Base-by-base conservation (phyloP, 1,284 basidiomycete species). In the Fomitopsis palustris region DNA sequence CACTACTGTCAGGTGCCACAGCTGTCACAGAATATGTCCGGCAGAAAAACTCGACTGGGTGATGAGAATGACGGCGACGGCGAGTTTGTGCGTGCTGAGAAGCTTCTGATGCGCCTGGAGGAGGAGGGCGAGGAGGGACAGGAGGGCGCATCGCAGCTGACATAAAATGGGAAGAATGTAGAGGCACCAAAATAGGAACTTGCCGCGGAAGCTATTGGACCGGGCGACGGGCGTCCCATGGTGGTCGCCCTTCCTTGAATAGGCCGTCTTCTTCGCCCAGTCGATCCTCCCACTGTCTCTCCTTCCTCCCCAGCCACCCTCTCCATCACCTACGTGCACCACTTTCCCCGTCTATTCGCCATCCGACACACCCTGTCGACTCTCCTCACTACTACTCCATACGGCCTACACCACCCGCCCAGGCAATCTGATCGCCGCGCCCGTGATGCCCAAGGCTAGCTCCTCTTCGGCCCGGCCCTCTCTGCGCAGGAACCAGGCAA, bases 401-500 rank as follows among this genome's bases (percentile, higher is more conserved):
- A 27, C 38, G 19, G 17, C 45, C 14, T 21, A 29, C 17, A 16
- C 45, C 56, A 27, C 51, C 47, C 29, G 27, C 43, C 43, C 8
- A 25, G 23, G 21, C 10, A 27, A 45, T 12, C 25, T 54, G 57
- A 58, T 59, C 37, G 43, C 54, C 51, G 54, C 19, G 52, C 23
- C 51, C 54, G 58, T 63, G 47, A 92, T 92, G 90, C 90, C 90
- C 55, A 92, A 90, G 71, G 79, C 73, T 57, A 65, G 69, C 53
- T 63, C 75, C 25, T 68, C 64, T 37, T 64, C 74, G 62, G 75
- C 72, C 66, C 82, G 86, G 43, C 81, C 89, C 61, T 84, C 89
- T 45, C 81, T 92, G 56, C 84, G 90, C 58, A 81, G 90, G 72
- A 92, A 92, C 70, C 90, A 92, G 80, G 90, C 86, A 65, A 58